Conservation (phyloP, 2,329 filamentous ascomycete species). For the Thelonectria discophora region DNA sequence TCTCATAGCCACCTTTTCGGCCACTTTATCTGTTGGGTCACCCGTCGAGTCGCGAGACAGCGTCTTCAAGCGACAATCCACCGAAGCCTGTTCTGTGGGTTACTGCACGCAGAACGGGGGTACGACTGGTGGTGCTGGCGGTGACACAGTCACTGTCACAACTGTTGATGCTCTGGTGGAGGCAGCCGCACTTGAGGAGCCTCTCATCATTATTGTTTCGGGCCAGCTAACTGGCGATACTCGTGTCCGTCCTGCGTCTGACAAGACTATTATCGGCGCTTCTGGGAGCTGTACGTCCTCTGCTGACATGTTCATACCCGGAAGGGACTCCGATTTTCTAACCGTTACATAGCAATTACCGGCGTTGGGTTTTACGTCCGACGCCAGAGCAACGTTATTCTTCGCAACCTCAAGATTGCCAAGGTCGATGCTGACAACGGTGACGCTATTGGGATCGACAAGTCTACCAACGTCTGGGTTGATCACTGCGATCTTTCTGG, state of each 20-base stretch:
- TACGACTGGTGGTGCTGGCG: slow-evolving; percentile 44
- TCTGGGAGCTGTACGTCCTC: slow-evolving; percentile 36
- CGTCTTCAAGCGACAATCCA: slow-evolving; percentile 54
- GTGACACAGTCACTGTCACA: slow-evolving; percentile 43
- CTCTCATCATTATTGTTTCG: slow-evolving; percentile 44
- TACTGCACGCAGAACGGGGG: slow-evolving; percentile 48
- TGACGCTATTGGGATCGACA: slow-evolving; percentile 68
- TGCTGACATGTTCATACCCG: accelerated
- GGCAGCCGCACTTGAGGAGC: slow-evolving; percentile 39
- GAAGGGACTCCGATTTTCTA: background rate
- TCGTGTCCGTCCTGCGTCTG: slow-evolving; percentile 43
- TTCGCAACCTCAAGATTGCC: slow-evolving; percentile 68
- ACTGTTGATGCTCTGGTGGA: slow-evolving; percentile 39
- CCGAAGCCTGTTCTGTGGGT: slow-evolving; percentile 53
- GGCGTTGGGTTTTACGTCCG: slow-evolving; percentile 63
- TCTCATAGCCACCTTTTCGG: slow-evolving; percentile 25
- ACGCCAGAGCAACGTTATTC: slow-evolving; percentile 64
- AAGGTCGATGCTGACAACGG: slow-evolving; percentile 64
- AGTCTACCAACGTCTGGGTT: slow-evolving; percentile 68
- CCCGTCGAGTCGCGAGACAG: slow-evolving; percentile 26
- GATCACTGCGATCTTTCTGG: slow-evolving; percentile 73
- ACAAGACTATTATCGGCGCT: slow-evolving; percentile 57
- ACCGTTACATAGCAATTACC: slow-evolving; percentile 44
- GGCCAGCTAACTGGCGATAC: slow-evolving; percentile 41
- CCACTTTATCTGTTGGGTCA: slow-evolving; percentile 28